Evolutionary conservation across 352 stramenopile species (phyloP).

Genomic region (Phytophthora citricola): DNA sequence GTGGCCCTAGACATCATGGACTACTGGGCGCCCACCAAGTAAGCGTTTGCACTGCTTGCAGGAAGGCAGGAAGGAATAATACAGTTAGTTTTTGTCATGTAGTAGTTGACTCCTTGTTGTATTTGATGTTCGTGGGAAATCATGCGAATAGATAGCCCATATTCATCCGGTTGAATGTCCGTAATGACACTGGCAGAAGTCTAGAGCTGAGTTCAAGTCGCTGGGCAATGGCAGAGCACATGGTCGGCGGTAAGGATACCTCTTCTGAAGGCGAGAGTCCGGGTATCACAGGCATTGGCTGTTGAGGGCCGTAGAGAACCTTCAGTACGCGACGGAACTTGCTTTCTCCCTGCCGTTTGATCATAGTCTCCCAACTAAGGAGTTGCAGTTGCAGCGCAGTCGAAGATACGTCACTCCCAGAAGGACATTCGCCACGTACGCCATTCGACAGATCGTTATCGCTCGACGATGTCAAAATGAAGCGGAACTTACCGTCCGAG

Average conservation of each 20-base stretch:
- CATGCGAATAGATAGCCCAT: constrained; percentile 70
- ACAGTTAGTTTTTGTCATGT: constrained; percentile 26
- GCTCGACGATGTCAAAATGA: constrained; percentile 37
- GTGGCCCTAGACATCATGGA: constrained; percentile 97
- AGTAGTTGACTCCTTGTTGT: neutral
- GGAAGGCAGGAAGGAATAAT: constrained; percentile 26
- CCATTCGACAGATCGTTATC: constrained; percentile 3
- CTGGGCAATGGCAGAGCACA: constrained; percentile 40
- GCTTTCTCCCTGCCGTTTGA: constrained; percentile 33
- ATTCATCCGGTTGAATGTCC: constrained; percentile 58
- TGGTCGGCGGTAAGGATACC: constrained; percentile 39
- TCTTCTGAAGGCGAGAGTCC: constrained; percentile 38
- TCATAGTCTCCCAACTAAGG: constrained; percentile 77
- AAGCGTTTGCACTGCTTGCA: constrained; percentile 11
- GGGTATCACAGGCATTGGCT: constrained; percentile 12
- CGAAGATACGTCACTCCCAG: neutral
- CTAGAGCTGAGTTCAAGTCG: constrained; percentile 55
- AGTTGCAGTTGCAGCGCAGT: constrained; percentile 54
- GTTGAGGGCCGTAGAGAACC: constrained; percentile 53
- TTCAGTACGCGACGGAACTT: constrained; percentile 72
- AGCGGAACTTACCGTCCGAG: constrained; percentile 78
- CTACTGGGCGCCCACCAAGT: constrained; percentile 91
- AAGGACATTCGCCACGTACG: constrained; percentile 1
- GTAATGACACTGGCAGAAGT: constrained; percentile 57
- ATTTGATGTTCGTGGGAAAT: neutral